Conservation (phyloP, 306 rosid genomes). For the Lithocarpus polystachyus region DNA sequence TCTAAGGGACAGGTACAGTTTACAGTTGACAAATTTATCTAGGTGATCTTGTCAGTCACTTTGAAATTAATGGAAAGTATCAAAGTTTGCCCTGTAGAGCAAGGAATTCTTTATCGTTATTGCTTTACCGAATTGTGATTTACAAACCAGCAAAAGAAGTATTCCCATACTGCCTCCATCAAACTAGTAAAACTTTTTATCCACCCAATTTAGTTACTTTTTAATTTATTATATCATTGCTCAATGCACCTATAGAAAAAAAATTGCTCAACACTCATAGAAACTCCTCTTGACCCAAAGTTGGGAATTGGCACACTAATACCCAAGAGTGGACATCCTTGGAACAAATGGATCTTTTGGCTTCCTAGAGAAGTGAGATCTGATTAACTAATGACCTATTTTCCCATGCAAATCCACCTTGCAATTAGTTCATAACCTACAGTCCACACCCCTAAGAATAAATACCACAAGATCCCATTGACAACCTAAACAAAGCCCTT, state of each 20-base stretch:
- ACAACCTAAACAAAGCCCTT: background rate
- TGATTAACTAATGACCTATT: background rate
- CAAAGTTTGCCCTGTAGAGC: too few species aligned
- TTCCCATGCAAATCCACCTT: too few species aligned
- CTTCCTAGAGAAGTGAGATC: background rate
- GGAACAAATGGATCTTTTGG: background rate
- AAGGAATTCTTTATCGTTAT: background rate
- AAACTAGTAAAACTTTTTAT: background rate
- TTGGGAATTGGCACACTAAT: background rate
- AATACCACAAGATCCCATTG: background rate
- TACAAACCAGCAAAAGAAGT: background rate
- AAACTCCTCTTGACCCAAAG: background rate
- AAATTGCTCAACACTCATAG: background rate
- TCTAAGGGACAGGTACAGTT: too few species aligned
- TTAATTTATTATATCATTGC: background rate
- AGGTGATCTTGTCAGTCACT: too few species aligned
- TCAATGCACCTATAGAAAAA: background rate
- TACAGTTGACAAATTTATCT: too few species aligned
- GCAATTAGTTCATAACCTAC: too few species aligned
- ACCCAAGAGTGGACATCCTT: background rate
- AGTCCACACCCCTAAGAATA: background rate
- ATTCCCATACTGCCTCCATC: background rate
- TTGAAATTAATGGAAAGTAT: too few species aligned
- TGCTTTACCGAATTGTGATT: background rate
- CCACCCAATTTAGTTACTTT: background rate